Evolutionary conservation across 1,284 basidiomycete genomes (phyloP), one percentile per base, ranked within the genome.

Genomic region (Ustilago hordei): DNA sequence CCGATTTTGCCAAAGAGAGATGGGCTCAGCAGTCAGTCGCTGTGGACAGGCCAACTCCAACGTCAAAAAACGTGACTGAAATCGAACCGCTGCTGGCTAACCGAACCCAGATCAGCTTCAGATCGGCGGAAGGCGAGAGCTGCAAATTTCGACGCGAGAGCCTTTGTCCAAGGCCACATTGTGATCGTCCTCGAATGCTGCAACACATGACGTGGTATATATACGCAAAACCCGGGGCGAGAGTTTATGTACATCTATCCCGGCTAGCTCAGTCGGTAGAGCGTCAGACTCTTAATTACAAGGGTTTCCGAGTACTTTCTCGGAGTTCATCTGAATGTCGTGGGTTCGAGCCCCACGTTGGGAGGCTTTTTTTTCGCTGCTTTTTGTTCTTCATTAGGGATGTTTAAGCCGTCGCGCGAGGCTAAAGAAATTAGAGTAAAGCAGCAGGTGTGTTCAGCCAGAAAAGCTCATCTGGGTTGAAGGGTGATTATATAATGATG

Each of bases 211-310:
- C 3, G 23, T 28, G 38, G 8, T 54, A 41, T 55, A 61, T 65
- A 36, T 15, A 32, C 4, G 43, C 55, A 62, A 58, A 28, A 3
- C 23, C 3, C 3, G 23, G 23, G 0, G 0, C 23, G 2, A 3
- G 0, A 3, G 3, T 28, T 0, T 3, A 28, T 28, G 19, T 0
- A 50, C 8, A 17, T 56, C 68, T 60, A 67, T 84, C 83, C 81
- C 84, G 84, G 84, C 83, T 85, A 85, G 84, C 83, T 85, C 84
- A 85, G 83, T 84, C 79, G 84, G 84, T 84, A 85, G 84, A 85
- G 84, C 83, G 83, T 83, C 81, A 82, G 83, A 85, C 83, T 84
- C 83, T 85, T 85, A 85, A 13, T 39, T 35, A 60, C 67, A 74
- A 70, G 70, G 64, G 64, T 70, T 73, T 74, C 71, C 66, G 61